Evolutionary conservation across 2,329 filamentous ascomycete genomes (phyloP).

Genomic region (Diaporthe velutina): DNA sequence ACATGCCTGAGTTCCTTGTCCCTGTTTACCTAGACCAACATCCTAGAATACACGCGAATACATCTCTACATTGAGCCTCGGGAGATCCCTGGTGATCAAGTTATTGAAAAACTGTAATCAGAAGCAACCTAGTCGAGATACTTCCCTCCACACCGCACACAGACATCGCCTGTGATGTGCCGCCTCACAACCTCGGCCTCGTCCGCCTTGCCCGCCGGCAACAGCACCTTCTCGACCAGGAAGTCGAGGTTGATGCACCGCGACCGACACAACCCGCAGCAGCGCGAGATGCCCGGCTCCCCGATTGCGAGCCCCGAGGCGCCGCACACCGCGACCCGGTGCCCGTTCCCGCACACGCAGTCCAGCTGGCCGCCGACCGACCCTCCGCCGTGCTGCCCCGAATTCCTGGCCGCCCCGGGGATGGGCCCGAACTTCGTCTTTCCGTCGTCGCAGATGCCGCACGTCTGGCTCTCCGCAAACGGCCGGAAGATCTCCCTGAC

Average conservation of each 20-base stretch:
- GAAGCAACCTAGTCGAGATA: constrained; percentile 46
- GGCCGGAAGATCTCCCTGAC: constrained; percentile 55
- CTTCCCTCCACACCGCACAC: constrained; percentile 52
- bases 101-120: not conserved
- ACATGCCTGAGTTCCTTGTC: constrained; percentile 10
- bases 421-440: constrained; percentile 24
- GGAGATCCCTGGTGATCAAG: not conserved
- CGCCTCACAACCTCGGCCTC: constrained; percentile 40
- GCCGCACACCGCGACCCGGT: constrained; percentile 59
- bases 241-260: constrained; percentile 62
- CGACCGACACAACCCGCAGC: constrained; percentile 67
- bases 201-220: constrained; percentile 38
- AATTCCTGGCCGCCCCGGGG: not conserved
- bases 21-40: not conserved
- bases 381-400: not conserved
- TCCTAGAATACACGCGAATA: not conserved
- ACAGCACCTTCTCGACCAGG: constrained; percentile 49
- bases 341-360: constrained; percentile 50
- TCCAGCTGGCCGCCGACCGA: constrained; percentile 11
- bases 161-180: constrained; percentile 45
- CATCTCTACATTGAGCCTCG: not conserved
- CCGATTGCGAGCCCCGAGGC: constrained; percentile 67
- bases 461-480: constrained; percentile 54
- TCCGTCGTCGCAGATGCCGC: constrained; percentile 60
- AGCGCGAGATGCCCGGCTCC: constrained; percentile 64